Conservation (phyloP, 257 asterid species). For the Euphrasia confusa region DNA sequence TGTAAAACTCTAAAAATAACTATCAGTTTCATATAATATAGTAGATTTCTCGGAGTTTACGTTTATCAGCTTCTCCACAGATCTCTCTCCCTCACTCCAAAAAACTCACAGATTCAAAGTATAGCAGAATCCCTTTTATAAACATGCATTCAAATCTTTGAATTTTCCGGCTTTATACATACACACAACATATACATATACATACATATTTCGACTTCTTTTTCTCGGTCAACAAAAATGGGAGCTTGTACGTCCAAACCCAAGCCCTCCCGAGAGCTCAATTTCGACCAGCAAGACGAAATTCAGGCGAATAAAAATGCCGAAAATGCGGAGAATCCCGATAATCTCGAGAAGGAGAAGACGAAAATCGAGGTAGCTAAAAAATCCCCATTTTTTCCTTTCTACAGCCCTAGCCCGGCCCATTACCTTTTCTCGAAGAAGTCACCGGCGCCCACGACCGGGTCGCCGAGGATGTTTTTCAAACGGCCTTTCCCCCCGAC, state of each 20-base stretch:
- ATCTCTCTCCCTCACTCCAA: too few relatives aligned
- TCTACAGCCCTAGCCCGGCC: slow-evolving; percentile 95
- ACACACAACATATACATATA: background rate
- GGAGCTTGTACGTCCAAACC: slow-evolving; percentile 50
- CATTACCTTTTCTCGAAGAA: slow-evolving; percentile 72
- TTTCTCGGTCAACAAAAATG: slow-evolving; percentile 32
- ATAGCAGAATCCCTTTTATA: slow-evolving; percentile 6
- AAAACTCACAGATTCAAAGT: slow-evolving; percentile 20
- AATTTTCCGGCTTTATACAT: background rate
- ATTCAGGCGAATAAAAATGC: slow-evolving; percentile 19
- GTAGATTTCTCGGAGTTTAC: too few relatives aligned
- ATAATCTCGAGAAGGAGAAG: slow-evolving; percentile 17
- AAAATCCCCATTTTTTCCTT: slow-evolving; percentile 82
- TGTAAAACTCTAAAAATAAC: too few relatives aligned
- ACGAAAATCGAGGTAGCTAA: slow-evolving; percentile 37
- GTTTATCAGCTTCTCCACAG: too few relatives aligned
- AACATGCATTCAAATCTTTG: slow-evolving; percentile 32
- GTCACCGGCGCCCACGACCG: slow-evolving; percentile 55
- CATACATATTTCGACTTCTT: slow-evolving; percentile 14
- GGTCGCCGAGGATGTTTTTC: slow-evolving; percentile 72
- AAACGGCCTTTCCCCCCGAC: slow-evolving; percentile 90
- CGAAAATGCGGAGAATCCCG: slow-evolving; percentile 23
- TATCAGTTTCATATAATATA: too few relatives aligned
- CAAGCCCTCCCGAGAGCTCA: slow-evolving; percentile 27
- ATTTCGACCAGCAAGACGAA: slow-evolving; percentile 24